Conservation (phyloP, 805 yeast genomes). For the Blastobotrys muscicola region DNA sequence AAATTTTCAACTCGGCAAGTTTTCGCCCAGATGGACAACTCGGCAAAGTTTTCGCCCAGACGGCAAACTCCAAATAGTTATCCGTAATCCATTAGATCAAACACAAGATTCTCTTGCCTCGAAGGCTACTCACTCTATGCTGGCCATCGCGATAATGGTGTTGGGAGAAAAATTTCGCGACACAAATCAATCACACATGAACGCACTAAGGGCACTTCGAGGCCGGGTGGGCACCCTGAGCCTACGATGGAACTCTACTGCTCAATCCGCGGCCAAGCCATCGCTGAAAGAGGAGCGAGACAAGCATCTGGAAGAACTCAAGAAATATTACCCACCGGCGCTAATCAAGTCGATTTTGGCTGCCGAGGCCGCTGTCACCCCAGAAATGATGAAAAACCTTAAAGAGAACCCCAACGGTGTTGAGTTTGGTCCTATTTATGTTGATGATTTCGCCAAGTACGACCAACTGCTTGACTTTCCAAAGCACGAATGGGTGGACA, state of each 20-base stretch:
- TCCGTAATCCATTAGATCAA: too few relatives aligned
- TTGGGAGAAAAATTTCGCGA: too few relatives aligned
- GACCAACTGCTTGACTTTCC: slow-evolving; percentile 72
- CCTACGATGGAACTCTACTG: slow-evolving; percentile 1
- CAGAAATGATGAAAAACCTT: slow-evolving; percentile 45
- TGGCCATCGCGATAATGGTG: too few relatives aligned
- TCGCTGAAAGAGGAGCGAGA: slow-evolving; percentile 14
- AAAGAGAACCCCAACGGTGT: slow-evolving; percentile 30
- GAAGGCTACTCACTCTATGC: slow-evolving; percentile 1
- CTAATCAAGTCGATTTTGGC: slow-evolving; percentile 71
- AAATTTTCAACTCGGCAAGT: too few relatives aligned
- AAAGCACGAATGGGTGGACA: slow-evolving; percentile 38
- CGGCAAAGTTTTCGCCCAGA: too few relatives aligned
- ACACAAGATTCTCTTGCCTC: background rate
- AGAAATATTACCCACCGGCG: slow-evolving; percentile 74
- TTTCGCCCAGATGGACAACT: too few relatives aligned
- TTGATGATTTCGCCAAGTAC: slow-evolving; percentile 58
- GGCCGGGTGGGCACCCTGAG: too few relatives aligned
- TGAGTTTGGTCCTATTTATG: slow-evolving; percentile 59
- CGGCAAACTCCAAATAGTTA: too few relatives aligned
- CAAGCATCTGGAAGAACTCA: slow-evolving; percentile 46
- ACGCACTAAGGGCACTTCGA: too few relatives aligned
- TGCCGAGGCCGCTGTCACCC: slow-evolving; percentile 68
- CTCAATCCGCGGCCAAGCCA: background rate
- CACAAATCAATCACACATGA: too few relatives aligned